A percentile compares a stretch with the other conserved stretches of the same genome.
These are phyloP conservation scores for Phytomonas sp. DNA, from an alignment of 208 protist genomes.

Conservation along the genomic window DNA sequence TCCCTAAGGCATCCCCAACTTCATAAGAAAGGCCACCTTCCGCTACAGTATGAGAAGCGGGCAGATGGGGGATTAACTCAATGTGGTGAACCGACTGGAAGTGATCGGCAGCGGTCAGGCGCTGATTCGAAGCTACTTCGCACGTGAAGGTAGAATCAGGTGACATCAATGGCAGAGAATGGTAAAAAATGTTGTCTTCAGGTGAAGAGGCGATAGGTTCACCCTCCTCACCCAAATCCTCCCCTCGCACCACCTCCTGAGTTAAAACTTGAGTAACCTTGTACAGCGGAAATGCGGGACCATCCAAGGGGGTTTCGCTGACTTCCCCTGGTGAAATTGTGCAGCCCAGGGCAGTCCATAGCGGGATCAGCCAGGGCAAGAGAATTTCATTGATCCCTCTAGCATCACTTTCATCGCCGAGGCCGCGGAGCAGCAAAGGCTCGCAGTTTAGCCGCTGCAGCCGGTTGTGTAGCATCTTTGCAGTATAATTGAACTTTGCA, in stretches of 20 bases:
- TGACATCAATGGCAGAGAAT: not conserved
- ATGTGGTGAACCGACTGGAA: conserved; percentile 68
- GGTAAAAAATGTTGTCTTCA: not conserved
- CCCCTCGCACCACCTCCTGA: not conserved
- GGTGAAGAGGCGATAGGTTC: not conserved
- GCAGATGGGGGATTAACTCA: conserved; percentile 14
- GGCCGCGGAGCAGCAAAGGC: conserved; percentile 65
- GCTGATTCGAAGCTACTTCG: conserved; percentile 29
- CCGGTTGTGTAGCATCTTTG: conserved; percentile 89
- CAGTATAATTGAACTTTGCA: conserved; percentile 88
- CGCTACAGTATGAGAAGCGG: not conserved
- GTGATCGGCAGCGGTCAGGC: conserved; percentile 48
- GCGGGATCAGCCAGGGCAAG: conserved; percentile 51
- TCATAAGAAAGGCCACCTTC: conserved; percentile 22
- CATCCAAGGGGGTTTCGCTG: conserved; percentile 14
- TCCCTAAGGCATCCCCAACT: conserved; percentile 69
- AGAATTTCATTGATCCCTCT: conserved; percentile 68
- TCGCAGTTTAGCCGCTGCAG: conserved; percentile 68
- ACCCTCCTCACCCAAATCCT: not conserved
- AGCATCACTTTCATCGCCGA: conserved; percentile 88
- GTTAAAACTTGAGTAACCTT: conserved; percentile 9
- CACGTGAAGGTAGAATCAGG: conserved; percentile 17
- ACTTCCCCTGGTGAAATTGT: not conserved
- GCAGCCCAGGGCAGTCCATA: conserved; percentile 50
- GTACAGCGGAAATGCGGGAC: conserved; percentile 23